phyloP scores from a whole-genome alignment of 106 monocot genomes.

The Ottelia alismoides region DNA sequence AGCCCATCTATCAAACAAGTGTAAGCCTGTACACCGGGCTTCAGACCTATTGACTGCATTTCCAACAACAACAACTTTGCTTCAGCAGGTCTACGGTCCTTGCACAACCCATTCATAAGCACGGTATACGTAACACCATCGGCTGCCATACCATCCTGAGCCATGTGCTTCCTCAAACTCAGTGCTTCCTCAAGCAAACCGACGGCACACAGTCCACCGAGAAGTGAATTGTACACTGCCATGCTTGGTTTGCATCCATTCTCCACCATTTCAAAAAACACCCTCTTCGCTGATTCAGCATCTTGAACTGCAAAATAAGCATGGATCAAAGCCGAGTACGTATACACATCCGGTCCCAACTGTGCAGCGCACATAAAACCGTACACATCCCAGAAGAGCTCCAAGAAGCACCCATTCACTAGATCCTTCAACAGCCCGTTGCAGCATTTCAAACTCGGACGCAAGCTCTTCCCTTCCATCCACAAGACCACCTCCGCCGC shows the following conservation, averaged over 20 bases:
- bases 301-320: conserved; percentile 53
- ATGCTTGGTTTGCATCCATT: conserved; percentile 37
- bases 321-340: conserved; percentile 40
- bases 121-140: conserved; percentile 43
- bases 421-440: conserved; percentile 71
- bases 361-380: conserved; percentile 26
- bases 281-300: conserved; percentile 29
- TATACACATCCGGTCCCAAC: conserved; percentile 48
- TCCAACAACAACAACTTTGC: conserved; percentile 45
- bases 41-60: conserved; percentile 31
- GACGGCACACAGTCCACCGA: conserved; percentile 41
- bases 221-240: conserved; percentile 52
- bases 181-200: conserved; percentile 53
- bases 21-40: conserved; percentile 35
- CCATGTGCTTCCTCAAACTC: conserved; percentile 41
- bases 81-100: conserved; percentile 20
- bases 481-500: conserved; percentile 34
- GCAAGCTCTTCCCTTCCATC: conserved; percentile 40
- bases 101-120: conserved; percentile 50
- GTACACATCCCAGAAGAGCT: conserved; percentile 68
- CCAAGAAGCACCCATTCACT: conserved; percentile 38
- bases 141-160: conserved; percentile 24
- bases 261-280: conserved; percentile 35
- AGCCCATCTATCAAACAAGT: conserved; percentile 70
- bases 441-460: conserved; percentile 49